Conservation (phyloP, 768 basidiomycete species). For the Lanmaoa rubissima region DNA sequence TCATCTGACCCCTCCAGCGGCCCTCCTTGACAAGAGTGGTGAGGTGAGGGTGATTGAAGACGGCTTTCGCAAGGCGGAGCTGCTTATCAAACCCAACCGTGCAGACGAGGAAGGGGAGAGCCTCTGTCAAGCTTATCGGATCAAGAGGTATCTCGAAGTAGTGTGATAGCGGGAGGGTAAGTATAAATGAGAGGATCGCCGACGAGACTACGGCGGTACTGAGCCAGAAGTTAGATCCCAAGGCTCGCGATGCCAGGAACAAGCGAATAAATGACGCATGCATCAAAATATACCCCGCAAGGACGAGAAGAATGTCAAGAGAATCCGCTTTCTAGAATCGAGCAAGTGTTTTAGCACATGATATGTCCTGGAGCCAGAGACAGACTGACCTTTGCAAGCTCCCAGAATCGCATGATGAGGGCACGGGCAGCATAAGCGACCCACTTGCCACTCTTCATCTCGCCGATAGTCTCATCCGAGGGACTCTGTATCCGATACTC, state of each 20-base stretch:
- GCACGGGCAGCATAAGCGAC: constrained; percentile 81
- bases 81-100: constrained; percentile 99
- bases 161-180: constrained; percentile 74
- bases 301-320: constrained; percentile 91
- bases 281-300: constrained; percentile 94
- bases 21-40: constrained; percentile 38
- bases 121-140: constrained; percentile 90
- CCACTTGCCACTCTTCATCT: constrained; percentile 85
- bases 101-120: constrained; percentile 95
- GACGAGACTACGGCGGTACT: constrained; percentile 74
- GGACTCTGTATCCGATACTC: constrained; percentile 50
- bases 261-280: constrained; percentile 92
- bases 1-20: constrained; percentile 48
- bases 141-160: constrained; percentile 86
- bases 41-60: constrained; percentile 80
- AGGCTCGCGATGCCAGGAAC: constrained; percentile 80
- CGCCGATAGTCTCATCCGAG: constrained; percentile 52
- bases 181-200: constrained; percentile 77
- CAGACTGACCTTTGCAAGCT: constrained; percentile 66
- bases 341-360: constrained; percentile 12
- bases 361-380: constrained; percentile 2
- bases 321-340: constrained; percentile 81
- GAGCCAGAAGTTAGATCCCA: constrained; percentile 77
- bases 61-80: constrained; percentile 82
- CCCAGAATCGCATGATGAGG: constrained; percentile 79